Evolutionary conservation across 805 yeast species (phyloP), one percentile per base, ranked within the genome.

Genomic region (Barnettozyma botsteinii): DNA sequence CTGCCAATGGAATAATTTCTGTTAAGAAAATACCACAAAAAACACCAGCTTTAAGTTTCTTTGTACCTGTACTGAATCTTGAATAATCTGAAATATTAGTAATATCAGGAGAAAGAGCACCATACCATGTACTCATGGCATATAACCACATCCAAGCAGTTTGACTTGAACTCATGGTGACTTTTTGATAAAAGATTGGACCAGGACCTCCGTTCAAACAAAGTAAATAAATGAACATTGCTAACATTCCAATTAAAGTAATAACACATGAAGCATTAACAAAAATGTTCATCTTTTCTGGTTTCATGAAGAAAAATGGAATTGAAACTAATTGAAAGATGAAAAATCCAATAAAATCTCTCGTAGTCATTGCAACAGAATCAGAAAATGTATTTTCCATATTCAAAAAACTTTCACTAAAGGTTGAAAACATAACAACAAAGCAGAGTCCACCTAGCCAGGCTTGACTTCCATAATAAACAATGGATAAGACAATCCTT

Each of bases 241-340:
- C 67, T 32, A 67, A 38, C 61, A 70, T 66, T 1, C 71, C 64
- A 35, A 63, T 57, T 32, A 64, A 59, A 6, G 68, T 59, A 28
- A 65, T 55, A 12, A 57, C 48, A 40, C 71, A 65, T 10, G 68
- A 57, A 25, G 49, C 41, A 37, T 64, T 64, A 36, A 68, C 56
- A 20, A 64, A 52, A 25, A 51, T 45, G 48, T 67, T 66, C 52
- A 67, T 58, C 33, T 56, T 64, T 46, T 72, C 70, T 5, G 79
- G 79, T 42, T 63, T 70, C 40, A 70, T 38, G 37, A 56, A 57
- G 41, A 69, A 64, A 45, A 65, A 61, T 14, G 69, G 66, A 9
- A 66, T 55, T 7, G 67, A 63, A 29, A 73, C 47, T 5, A 73
- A 35, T 43, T 72, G 74, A 56, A 70, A 76, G 11, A 68, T 42